Base-by-base conservation (phyloP, 306 rosid species). In the Ceratonia siliqua region DNA sequence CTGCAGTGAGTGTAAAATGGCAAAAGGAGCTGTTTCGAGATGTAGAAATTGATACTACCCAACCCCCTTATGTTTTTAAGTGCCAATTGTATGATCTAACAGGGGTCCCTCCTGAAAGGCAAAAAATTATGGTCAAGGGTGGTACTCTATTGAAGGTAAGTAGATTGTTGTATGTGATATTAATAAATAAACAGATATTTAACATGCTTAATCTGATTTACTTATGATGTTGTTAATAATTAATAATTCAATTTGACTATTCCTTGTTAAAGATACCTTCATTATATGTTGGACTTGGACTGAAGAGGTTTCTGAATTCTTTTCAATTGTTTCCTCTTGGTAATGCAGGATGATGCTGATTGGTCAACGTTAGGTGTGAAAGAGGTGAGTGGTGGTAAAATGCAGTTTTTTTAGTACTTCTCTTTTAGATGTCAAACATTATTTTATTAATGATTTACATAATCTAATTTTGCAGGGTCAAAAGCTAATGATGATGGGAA, bases 401-500 rank as follows among this genome's bases (percentile, higher is more conserved):
- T 66, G 59, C 62, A 20, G 53, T 42, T 65, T 62, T 62, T 65
- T 56, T 21, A 13, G 22, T 27, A 5, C 48, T 62, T 36, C n/a
- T 15, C 6, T 2, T 61, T 25, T 36, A 53, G 63, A 46, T 79
- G 32, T 36, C 30, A 2, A 46, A 42, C 38, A 22, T 41, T 32
- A 36, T 70, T 24, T 43, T 38, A 62, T 56, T 64, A 63, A 21
- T 41, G 65, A 30, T 68, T 45, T 12, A 14, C 32, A 70, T 54
- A 39, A 68, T 77, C 43, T 79, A 28, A 55, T 72, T 81, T 82
- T 76, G 35, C 76, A 95, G 99, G 99, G 99, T 72, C 99, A 95
- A 83, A 95, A 87, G 81, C 79, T 95, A 79, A 95, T 95, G 99
- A 95, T 95, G 99, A 89, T 95, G 98, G 99, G 99, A 52, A 90